Conservation (phyloP, 2,329 filamentous ascomycete genomes). For the Calonectria montana region DNA sequence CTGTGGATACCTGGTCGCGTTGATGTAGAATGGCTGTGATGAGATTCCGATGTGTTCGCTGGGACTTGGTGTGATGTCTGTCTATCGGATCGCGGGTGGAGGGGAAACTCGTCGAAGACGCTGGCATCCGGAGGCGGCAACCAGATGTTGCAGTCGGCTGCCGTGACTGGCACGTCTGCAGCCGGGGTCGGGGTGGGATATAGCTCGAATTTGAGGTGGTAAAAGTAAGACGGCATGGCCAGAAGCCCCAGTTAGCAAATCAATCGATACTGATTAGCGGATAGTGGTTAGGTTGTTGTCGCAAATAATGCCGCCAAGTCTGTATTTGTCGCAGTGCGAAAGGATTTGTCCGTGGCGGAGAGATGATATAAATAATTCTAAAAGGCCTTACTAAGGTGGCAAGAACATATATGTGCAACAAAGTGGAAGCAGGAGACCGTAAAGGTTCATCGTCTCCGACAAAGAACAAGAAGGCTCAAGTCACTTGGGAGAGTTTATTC, state of each 20-base stretch:
- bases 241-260: conserved; percentile 22
- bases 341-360: background rate
- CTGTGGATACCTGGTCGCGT: conserved; percentile 6
- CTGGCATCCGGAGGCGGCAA: conserved; percentile 58
- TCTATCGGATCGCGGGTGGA: conserved; percentile 53
- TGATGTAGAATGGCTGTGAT: background rate
- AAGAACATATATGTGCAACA: conserved; percentile 29
- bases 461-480: background rate
- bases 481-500: background rate
- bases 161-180: conserved; percentile 20
- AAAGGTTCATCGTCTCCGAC: conserved; percentile 33
- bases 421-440: conserved; percentile 1
- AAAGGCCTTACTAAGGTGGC: conserved; percentile 33
- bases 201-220: conserved; percentile 75
- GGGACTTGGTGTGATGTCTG: conserved; percentile 30
- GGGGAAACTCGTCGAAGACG: conserved; percentile 68
- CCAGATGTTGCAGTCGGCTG: conserved; percentile 54
- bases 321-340: background rate
- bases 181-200: conserved; percentile 61
- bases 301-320: background rate
- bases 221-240: conserved; percentile 72
- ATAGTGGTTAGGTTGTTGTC: background rate
- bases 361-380: background rate
- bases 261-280: background rate
- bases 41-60: conserved; percentile 5